These are phyloP conservation scores for Pseudofabraea citricarpa DNA, from an alignment of 2,329 filamentous ascomycete species.

Conservation along the genomic window DNA sequence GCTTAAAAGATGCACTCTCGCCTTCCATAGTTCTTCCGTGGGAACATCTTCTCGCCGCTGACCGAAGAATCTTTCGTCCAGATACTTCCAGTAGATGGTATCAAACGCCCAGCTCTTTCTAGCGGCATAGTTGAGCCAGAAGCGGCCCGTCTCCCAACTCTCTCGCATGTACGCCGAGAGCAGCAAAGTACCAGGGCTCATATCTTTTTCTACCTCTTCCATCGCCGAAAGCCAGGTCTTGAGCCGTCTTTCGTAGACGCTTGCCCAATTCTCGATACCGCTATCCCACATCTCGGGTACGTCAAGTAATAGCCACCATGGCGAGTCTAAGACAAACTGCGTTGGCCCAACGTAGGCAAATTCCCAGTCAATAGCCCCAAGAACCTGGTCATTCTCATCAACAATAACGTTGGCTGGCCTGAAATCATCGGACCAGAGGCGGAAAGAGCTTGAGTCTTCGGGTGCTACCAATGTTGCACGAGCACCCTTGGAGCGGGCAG, in stretches of 20 bases:
- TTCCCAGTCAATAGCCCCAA: conserved; percentile 36
- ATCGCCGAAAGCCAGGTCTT: conserved; percentile 30
- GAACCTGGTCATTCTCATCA: conserved; percentile 21
- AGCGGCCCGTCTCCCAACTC: conserved; percentile 31
- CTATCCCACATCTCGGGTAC: conserved; percentile 27
- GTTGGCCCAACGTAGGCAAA: conserved; percentile 29
- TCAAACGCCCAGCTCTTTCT: conserved; percentile 35
- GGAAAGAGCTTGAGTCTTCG: conserved; percentile 12
- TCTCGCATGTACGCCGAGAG: conserved; percentile 30
- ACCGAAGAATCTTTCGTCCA: conserved; percentile 33
- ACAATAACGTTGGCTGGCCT: conserved; percentile 28
- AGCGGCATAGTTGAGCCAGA: conserved; percentile 31
- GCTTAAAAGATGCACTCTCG: conserved; percentile 25
- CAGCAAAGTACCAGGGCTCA: neutral
- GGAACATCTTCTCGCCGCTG: conserved; percentile 9
- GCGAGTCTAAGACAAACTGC: conserved; percentile 29
- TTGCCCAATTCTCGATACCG: conserved; percentile 26
- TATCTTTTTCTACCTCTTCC: conserved; percentile 26
- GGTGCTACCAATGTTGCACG: conserved; percentile 10
- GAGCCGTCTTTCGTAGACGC: conserved; percentile 28
- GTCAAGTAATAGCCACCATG: conserved; percentile 33
- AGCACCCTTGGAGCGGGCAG: conserved; percentile 13
- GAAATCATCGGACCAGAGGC: conserved; percentile 30
- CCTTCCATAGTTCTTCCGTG: conserved; percentile 21
- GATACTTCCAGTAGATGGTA: conserved; percentile 31